Base-by-base conservation (phyloP, 2,329 filamentous ascomycete species). In the Aspergillus felis region DNA sequence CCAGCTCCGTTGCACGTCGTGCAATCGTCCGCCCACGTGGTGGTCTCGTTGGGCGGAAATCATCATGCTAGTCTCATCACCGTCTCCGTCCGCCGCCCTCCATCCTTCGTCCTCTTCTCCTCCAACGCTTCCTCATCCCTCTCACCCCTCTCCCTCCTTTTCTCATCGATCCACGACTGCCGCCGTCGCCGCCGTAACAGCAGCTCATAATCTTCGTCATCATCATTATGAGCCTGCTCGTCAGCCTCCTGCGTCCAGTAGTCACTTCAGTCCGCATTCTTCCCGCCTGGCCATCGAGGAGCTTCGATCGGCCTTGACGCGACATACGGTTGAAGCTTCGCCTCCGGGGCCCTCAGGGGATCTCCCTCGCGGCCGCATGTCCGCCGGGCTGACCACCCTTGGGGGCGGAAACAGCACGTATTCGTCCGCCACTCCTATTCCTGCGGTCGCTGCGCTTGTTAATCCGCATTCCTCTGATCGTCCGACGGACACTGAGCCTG, bases 21-120 rank as follows among this genome's bases (percentile, higher is more conserved):
- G 66, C 64, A 72, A 63, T 73, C 65, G 64, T 71, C 65, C 66
- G 64, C 71, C 71, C 70, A 73, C 71, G 71, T 74, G 71, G 69
- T 71, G 66, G 61, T 61, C 61, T 67, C 66, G 64, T 65, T 66
- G 64, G 64, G 64, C 65, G 64, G 64, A 67, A 58, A 76, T 27
- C 57, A 76, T 27, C 22, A 47, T 76, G 72, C 70, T 76, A 66
- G 68, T 72, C 59, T 76, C 75, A 28, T 77, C 75, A 58, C 73
- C 75, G 46, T 76, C 75, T 55, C 73, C 75, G 27, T 71, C 74
- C 59, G 68, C 71, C 57, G 69, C 72, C 53, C 65, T 76, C 61
- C 74, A 72, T 60, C 64, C 67, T 57, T 67, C 70, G 32, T 61
- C 65, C 54, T 66, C 61, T 52, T 66, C 66, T 54, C 60, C 68